phyloP scores from a whole-genome alignment of 441 rosid genomes.

The Jatropha podagrica region DNA sequence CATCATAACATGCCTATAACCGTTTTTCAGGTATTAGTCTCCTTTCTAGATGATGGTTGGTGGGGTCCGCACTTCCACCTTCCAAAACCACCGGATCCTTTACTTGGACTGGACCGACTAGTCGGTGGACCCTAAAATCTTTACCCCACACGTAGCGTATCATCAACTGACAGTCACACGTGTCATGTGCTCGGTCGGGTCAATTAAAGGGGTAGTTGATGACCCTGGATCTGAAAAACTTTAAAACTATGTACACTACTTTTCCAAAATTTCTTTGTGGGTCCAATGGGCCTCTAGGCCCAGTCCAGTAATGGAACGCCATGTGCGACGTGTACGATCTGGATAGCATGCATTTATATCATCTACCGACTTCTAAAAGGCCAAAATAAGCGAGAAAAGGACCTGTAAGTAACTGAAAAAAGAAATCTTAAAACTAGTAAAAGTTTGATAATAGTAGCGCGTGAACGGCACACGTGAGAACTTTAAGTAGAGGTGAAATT shows the following conservation, averaged over 20 bases:
- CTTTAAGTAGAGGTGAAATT: background rate
- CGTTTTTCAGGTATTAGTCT: slow-evolving; percentile 25
- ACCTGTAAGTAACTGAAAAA: slow-evolving; percentile 14
- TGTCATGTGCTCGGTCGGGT: background rate
- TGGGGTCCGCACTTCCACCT: background rate
- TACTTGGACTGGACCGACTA: background rate
- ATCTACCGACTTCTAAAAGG: background rate
- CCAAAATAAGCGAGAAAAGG: background rate
- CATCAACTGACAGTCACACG: background rate
- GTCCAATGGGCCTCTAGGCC: slow-evolving; percentile 11
- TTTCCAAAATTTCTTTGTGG: background rate
- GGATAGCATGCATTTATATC: background rate
- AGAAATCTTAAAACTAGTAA: too few species aligned
- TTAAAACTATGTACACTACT: too few species aligned
- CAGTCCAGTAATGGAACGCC: slow-evolving; percentile 17
- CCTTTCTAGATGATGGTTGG: background rate
- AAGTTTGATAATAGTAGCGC: background rate
- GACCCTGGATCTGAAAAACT: background rate
- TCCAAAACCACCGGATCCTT: background rate
- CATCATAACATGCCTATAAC: slow-evolving; percentile 6
- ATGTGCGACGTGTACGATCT: slow-evolving; percentile 24
- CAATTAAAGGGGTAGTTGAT: background rate
- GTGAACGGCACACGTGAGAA: background rate
- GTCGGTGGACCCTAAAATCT: slow-evolving; percentile 17
- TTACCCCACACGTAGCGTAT: slow-evolving; percentile 17